Evolutionary conservation across 2,329 filamentous ascomycete genomes (phyloP).

Genomic region (Trichophyton mentagrophytes): DNA sequence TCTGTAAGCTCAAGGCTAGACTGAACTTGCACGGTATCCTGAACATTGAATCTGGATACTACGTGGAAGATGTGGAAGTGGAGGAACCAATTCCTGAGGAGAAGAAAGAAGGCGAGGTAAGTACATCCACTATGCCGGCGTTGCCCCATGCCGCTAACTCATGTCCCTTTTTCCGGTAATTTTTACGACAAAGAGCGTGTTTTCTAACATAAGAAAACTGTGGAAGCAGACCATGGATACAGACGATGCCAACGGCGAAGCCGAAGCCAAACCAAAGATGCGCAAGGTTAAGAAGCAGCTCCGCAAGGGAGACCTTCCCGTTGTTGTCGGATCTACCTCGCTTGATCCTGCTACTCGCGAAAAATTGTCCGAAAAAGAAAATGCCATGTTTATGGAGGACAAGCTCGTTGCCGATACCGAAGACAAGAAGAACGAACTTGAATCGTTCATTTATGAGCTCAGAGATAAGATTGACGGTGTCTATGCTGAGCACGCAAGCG

Average conservation of each 20-base stretch:
- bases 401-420: constrained; percentile 97
- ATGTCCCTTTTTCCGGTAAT: constrained; percentile 5
- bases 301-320: constrained; percentile 86
- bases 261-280: constrained; percentile 63
- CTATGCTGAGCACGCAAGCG: constrained; percentile 75
- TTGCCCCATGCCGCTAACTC: constrained; percentile 7
- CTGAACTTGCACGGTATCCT: constrained; percentile 93
- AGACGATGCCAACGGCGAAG: constrained; percentile 49
- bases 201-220: constrained; percentile 18
- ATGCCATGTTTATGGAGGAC: constrained; percentile 90
- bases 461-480: constrained; percentile 89
- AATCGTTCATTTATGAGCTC: constrained; percentile 93
- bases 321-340: constrained; percentile 69
- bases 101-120: constrained; percentile 49
- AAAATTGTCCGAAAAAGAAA: constrained; percentile 65
- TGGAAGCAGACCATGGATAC: constrained; percentile 66
- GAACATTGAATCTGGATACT: constrained; percentile 95
- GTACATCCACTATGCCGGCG: constrained; percentile 15
- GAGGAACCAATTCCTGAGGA: constrained; percentile 82
- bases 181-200: constrained; percentile 12
- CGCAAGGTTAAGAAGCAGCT: constrained; percentile 99
- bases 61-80: constrained; percentile 92
- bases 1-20: constrained; percentile 97
- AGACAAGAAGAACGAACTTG: constrained; percentile 99
- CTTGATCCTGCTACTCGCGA: constrained; percentile 59